A percentile compares a stretch with the other conserved stretches of the same genome.
Evolutionary conservation across 2,329 filamentous ascomycete genomes (phyloP).

Genomic region (Neopestalotiopsis clavispora): DNA sequence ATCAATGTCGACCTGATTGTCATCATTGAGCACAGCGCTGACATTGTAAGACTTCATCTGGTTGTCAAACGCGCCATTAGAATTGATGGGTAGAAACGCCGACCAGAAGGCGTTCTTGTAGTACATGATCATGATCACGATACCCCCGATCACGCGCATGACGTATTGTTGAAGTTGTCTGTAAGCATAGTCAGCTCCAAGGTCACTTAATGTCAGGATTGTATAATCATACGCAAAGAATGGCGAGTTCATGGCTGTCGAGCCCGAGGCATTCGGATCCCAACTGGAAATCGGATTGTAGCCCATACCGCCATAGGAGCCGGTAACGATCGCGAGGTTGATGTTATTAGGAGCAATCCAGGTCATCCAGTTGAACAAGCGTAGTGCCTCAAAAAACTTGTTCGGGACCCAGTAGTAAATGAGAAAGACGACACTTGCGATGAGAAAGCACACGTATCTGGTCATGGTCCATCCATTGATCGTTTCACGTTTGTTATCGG

Average conservation of each 20-base stretch:
- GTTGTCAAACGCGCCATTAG: slow-evolving; percentile 15
- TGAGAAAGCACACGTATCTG: slow-evolving; percentile 48
- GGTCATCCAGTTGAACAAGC: slow-evolving; percentile 53
- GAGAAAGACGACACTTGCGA: slow-evolving; percentile 48
- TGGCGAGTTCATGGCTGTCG: slow-evolving; percentile 27
- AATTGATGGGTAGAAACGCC: slow-evolving; percentile 36
- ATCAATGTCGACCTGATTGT: slow-evolving; percentile 36
- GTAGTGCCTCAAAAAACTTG: slow-evolving; percentile 47
- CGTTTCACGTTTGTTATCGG: slow-evolving; percentile 38
- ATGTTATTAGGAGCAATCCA: slow-evolving; percentile 48
- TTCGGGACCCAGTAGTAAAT: slow-evolving; percentile 54
- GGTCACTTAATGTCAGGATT: slow-evolving; percentile 17
- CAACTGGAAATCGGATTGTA: slow-evolving; percentile 37
- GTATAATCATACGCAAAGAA: slow-evolving; percentile 30
- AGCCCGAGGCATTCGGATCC: slow-evolving; percentile 37
- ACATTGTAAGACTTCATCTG: slow-evolving; percentile 27
- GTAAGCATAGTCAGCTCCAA: slow-evolving; percentile 31
- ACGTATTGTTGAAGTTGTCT: slow-evolving; percentile 29
- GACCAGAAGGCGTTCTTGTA: slow-evolving; percentile 23
- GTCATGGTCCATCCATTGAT: slow-evolving; percentile 44
- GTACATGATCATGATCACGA: slow-evolving; percentile 24
- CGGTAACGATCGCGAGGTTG: slow-evolving; percentile 17
- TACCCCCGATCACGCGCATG: slow-evolving; percentile 32
- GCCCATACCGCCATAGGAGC: slow-evolving; percentile 32
- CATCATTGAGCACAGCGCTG: slow-evolving; percentile 29